phyloP scores from a whole-genome alignment of 129 eudicot species.

The Flaveria ramosissima region DNA sequence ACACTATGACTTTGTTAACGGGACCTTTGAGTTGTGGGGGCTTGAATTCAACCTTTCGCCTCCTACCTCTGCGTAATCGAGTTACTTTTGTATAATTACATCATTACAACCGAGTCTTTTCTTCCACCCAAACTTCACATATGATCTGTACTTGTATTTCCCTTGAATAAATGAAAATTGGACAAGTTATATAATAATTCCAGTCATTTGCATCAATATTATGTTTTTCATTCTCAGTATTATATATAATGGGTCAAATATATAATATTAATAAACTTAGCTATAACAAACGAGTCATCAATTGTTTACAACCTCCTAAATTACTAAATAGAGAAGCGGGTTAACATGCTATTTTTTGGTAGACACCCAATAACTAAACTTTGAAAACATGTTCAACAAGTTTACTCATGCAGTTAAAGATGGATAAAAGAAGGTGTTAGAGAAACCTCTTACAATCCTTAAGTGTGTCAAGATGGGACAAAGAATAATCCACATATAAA shows the following conservation, averaged over 20 bases:
- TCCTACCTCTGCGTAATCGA: constrained; percentile 70
- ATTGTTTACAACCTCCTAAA: too few species aligned
- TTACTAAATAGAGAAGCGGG: too few species aligned
- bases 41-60: constrained; percentile 80
- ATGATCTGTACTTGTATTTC: constrained; percentile 33
- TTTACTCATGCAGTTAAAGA: too few species aligned
- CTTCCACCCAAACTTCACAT: constrained; percentile 8
- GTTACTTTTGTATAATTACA: constrained; percentile 25
- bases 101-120: constrained; percentile 20
- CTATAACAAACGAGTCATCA: too few species aligned
- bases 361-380: too few species aligned
- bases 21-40: constrained; percentile 89
- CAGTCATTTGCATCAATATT: constrained; percentile 18
- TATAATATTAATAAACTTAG: not conserved
- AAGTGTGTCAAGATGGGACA: too few species aligned
- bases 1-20: constrained; percentile 89
- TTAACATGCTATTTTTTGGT: too few species aligned
- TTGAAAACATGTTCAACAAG: too few species aligned
- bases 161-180: constrained; percentile 2
- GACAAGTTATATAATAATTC: constrained; percentile 4
- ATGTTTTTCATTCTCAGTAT: constrained; percentile 11
- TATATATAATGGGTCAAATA: not conserved
- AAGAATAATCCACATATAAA: too few species aligned
- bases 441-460: too few species aligned
- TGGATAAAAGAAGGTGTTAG: too few species aligned